Percentiles rank a stretch among this genome's conserved stretches.
Evolutionary conservation across 2,329 filamentous ascomycete genomes (phyloP).

Genomic region (Lecanoromycetidae sp.): DNA sequence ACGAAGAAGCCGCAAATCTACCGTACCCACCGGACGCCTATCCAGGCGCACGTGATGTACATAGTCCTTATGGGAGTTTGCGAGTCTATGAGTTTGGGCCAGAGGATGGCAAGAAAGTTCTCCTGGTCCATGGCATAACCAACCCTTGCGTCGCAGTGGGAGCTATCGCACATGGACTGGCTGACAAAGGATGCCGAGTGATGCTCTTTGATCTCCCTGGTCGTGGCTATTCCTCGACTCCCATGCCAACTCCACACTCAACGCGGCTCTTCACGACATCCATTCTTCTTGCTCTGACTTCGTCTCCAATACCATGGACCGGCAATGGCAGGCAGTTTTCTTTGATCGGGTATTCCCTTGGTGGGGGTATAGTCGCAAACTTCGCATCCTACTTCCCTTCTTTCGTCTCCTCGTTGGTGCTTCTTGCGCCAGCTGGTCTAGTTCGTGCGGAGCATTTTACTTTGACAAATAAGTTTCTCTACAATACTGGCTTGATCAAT

Average conservation of each 20-base stretch:
- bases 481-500: slow-evolving; percentile 48
- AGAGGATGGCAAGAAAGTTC: slow-evolving; percentile 54
- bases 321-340: slow-evolving; percentile 45
- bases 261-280: slow-evolving; percentile 52
- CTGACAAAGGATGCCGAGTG: slow-evolving; percentile 56
- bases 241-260: slow-evolving; percentile 43
- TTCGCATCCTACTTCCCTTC: slow-evolving; percentile 59
- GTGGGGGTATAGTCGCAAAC: slow-evolving; percentile 58
- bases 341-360: slow-evolving; percentile 67
- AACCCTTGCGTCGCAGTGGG: slow-evolving; percentile 62
- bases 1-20: slow-evolving; percentile 29
- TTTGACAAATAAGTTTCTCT: slow-evolving; percentile 47
- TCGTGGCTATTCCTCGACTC: slow-evolving; percentile 64
- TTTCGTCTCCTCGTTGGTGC: slow-evolving; percentile 56
- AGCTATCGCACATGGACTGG: slow-evolving; percentile 51
- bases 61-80: slow-evolving; percentile 50
- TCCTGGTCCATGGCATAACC: slow-evolving; percentile 70
- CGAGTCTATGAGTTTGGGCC: slow-evolving; percentile 74
- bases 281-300: slow-evolving; percentile 53
- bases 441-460: slow-evolving; percentile 37
- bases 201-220: slow-evolving; percentile 71
- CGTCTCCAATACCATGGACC: slow-evolving; percentile 48
- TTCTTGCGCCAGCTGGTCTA: slow-evolving; percentile 69
- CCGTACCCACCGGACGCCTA: slow-evolving; percentile 60
- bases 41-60: slow-evolving; percentile 56